phyloP scores from a whole-genome alignment of 345 rosid genomes.

The Boechera retrofracta region DNA sequence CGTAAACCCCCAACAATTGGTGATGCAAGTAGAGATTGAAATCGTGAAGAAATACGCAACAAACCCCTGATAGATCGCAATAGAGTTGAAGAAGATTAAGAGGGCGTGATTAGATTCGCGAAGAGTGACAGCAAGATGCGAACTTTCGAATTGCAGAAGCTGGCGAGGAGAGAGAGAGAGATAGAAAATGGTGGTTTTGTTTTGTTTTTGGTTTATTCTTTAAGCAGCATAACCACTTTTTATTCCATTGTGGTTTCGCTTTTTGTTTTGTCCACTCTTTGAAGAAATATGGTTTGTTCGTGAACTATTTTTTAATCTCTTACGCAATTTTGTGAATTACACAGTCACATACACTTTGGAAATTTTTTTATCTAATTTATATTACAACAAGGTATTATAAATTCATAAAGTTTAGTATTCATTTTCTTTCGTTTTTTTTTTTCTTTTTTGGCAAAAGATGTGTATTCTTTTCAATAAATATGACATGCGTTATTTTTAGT shows the following conservation, averaged over 20 bases:
- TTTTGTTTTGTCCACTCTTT: conserved; percentile 46
- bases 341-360: conserved; percentile 45
- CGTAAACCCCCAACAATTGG: conserved; percentile 29
- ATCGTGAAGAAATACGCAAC: neutral
- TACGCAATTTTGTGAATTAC: conserved; percentile 36
- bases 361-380: neutral
- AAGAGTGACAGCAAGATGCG: conserved; percentile 36
- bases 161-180: conserved; percentile 39
- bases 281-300: conserved; percentile 27
- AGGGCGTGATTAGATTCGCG: conserved; percentile 23
- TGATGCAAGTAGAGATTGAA: conserved; percentile 3
- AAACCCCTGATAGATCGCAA: conserved; percentile 6
- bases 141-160: conserved; percentile 37
- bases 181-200: conserved; percentile 15
- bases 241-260: conserved; percentile 43
- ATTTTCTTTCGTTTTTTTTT: neutral
- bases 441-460: neutral
- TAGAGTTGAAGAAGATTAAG: neutral
- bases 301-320: conserved; percentile 20
- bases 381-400: conserved; percentile 25
- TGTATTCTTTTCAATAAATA: neutral
- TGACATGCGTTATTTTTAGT: neutral
- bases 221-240: conserved; percentile 30
- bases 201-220: conserved; percentile 8
- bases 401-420: neutral